Base-by-base conservation (phyloP, 306 rosid species). In the Hippophae gyantsensis region DNA sequence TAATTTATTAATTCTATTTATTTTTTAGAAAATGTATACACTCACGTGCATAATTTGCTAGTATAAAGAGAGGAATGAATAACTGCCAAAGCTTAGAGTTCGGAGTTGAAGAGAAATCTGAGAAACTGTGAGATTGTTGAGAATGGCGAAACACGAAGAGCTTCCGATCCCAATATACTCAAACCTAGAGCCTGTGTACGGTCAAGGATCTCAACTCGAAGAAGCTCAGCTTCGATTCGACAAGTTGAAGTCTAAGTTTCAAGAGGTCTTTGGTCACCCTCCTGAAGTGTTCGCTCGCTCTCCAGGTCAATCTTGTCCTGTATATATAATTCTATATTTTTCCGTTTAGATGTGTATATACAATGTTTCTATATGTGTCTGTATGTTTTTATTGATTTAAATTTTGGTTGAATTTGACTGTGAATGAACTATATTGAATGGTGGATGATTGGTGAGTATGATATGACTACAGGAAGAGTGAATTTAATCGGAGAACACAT, bases 401-500 rank as follows among this genome's bases (percentile, higher is more conserved):
- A 43, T 48, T 48, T 62, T 43, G 32, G 6, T 12, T 68, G 42
- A 10, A 25, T 14, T n/a, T 6, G 49, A 27, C 38, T 27, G 38
- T 27, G 38, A 27, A 27, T 27, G 38, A 27, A 27, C 38, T 27
- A 27, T 27, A 12, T 8, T 43, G 2, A 59, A 55, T 12, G 53
- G 18, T 48, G 52, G n/a, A 9, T 49, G 7, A 49, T 49, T 9
- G n/a, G 13, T 55, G 44, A 13, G 52, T 23, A 59, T 42, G 72
- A 52, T 23, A 56, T 32, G 72, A 0, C 47, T 66, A 79, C 69
- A 92, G 99, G 97, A 73, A 92, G 99, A 69, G 99, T 92, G 82
- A 92, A 92, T 73, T 80, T 92, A 92, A 88, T 92, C 38, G 99
- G 99, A 52, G 99, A 92, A 76, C 97, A 92, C 48, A 88, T 92